Percentiles rank a stretch among this genome's conserved stretches.
Conservation (phyloP, 805 yeast genomes). For the Schwanniomyces pseudopolymorphus region DNA sequence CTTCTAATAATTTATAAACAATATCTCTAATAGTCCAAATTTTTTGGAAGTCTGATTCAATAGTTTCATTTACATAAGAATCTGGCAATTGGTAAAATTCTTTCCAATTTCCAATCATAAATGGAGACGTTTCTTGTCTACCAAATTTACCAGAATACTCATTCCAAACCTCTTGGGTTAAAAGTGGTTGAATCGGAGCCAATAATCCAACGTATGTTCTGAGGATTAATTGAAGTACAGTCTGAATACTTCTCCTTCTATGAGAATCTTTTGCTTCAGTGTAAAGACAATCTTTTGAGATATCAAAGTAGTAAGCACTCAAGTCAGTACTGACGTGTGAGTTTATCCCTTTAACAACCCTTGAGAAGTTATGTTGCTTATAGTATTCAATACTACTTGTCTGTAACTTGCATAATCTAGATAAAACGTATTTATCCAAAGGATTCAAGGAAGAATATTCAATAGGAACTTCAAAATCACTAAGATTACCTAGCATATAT, state of each 20-base stretch:
- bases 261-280: constrained; percentile 54
- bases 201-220: constrained; percentile 63
- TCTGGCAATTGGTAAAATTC: constrained; percentile 30
- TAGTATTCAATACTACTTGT: constrained; percentile 44
- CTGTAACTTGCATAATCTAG: constrained; percentile 51
- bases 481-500: constrained; percentile 77
- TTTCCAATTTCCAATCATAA: constrained; percentile 44
- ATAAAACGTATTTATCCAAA: constrained; percentile 64
- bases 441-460: constrained; percentile 32
- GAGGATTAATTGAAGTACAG: constrained; percentile 61
- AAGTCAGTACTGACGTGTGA: constrained; percentile 72
- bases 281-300: constrained; percentile 81
- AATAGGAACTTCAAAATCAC: constrained; percentile 38
- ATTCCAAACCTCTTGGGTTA: constrained; percentile 89
- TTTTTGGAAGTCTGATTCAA: constrained; percentile 44
- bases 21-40: constrained; percentile 50
- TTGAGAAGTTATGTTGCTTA: constrained; percentile 61
- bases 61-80: constrained; percentile 26
- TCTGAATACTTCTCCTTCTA: constrained; percentile 60
- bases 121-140: constrained; percentile 40
- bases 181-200: constrained; percentile 79
- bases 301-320: constrained; percentile 83
- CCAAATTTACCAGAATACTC: constrained; percentile 37
- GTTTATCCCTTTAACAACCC: constrained; percentile 65
- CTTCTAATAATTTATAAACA: constrained; percentile 54